phyloP scores from a whole-genome alignment of 768 basidiomycete species.

The Phaeolepiota aurea region DNA sequence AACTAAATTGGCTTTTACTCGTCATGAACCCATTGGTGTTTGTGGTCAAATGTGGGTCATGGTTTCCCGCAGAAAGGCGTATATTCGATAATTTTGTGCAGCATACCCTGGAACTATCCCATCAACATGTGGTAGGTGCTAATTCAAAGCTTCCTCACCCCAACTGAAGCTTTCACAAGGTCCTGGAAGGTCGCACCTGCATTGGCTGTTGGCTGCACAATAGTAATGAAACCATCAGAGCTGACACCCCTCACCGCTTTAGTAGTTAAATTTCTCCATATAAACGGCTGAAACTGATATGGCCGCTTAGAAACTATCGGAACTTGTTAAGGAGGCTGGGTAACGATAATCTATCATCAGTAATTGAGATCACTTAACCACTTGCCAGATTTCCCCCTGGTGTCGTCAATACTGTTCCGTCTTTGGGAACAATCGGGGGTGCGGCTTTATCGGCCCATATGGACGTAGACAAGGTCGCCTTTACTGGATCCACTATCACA shows the following conservation, averaged over 20 bases:
- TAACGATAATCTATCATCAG: conserved; percentile 26
- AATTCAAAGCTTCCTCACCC: conserved; percentile 1
- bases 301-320: conserved; percentile 60
- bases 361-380: conserved; percentile 3
- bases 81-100: conserved; percentile 16
- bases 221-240: conserved; percentile 94
- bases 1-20: conserved; percentile 77
- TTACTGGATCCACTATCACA: conserved; percentile 87
- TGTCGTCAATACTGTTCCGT: conserved; percentile 83
- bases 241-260: conserved; percentile 78
- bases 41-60: conserved; percentile 77
- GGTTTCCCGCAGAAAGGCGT: neutral
- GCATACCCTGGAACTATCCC: conserved; percentile 92
- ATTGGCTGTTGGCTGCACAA: conserved; percentile 83
- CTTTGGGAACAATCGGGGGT: conserved; percentile 75
- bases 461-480: conserved; percentile 91
- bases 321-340: conserved; percentile 81
- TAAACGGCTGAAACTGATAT: conserved; percentile 2
- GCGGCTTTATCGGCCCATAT: conserved; percentile 76
- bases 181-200: conserved; percentile 93
- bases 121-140: conserved; percentile 69
- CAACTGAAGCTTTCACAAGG: too few relatives aligned
- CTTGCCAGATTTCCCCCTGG: conserved; percentile 74
- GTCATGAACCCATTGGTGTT: conserved; percentile 89
- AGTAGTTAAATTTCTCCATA: conserved; percentile 27